These are phyloP conservation scores for Aspergillus nanangensis DNA, from an alignment of 495 filamentous ascomycete species.

Conservation along the genomic window DNA sequence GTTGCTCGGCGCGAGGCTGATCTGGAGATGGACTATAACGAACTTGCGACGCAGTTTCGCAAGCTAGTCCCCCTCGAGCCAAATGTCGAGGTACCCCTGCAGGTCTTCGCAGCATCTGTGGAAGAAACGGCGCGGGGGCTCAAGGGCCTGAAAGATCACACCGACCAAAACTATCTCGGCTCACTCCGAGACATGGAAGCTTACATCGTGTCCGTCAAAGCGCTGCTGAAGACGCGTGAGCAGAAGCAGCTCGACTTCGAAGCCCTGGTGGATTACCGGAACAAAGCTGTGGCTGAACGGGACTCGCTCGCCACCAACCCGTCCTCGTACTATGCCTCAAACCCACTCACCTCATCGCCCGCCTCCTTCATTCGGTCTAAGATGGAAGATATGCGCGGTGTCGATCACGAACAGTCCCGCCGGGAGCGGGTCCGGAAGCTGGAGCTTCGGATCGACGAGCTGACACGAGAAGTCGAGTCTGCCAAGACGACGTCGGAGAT, in stretches of 20 bases:
- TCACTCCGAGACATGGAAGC: slow-evolving; percentile 89
- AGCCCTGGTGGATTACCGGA: slow-evolving; percentile 90
- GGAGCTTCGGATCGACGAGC: slow-evolving; percentile 83
- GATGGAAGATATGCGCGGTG: slow-evolving; percentile 93
- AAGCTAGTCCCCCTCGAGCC: slow-evolving; percentile 88
- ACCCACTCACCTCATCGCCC: slow-evolving; percentile 58
- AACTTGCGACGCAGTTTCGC: slow-evolving; percentile 89
- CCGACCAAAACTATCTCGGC: slow-evolving; percentile 92
- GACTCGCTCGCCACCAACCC: slow-evolving; percentile 67
- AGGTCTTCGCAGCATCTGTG: slow-evolving; percentile 79
- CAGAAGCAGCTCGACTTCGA: slow-evolving; percentile 98
- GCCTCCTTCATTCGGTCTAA: slow-evolving; percentile 91
- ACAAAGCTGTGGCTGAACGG: slow-evolving; percentile 81
- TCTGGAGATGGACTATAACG: slow-evolving; percentile 81
- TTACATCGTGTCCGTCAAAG: slow-evolving; percentile 78
- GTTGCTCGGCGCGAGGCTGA: slow-evolving; percentile 86
- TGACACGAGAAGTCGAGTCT: slow-evolving; percentile 82
- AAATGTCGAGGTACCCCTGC: slow-evolving; percentile 73
- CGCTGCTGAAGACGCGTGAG: slow-evolving; percentile 87
- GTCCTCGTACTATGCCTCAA: slow-evolving; percentile 55
- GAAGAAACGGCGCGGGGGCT: slow-evolving; percentile 76
- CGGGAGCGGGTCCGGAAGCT: slow-evolving; percentile 83
- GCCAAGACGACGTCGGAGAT: slow-evolving; percentile 77
- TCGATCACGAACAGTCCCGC: slow-evolving; percentile 90
- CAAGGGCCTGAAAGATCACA: slow-evolving; percentile 77